Base-by-base conservation (phyloP, 257 asterid genomes). In the Haberlea rhodopensis region DNA sequence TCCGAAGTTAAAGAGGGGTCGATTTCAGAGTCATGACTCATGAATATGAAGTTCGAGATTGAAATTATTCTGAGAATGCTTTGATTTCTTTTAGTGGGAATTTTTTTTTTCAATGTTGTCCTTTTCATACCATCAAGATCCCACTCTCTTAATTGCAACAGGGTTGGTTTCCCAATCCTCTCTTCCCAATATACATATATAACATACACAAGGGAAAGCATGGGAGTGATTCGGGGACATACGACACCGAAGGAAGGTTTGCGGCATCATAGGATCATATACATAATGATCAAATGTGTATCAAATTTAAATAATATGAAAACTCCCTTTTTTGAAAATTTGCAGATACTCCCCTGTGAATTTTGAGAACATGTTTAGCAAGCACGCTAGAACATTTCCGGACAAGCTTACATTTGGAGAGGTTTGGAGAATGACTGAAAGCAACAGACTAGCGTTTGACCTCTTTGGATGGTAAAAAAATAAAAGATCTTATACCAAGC, bases 241-340 rank as follows among this genome's bases (percentile, higher is more conserved):
- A 85, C 6, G 96, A 91, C 66, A 77, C 70, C 0, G 98, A 91
- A 79, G 96, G 95, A 70, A 87, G 98, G 98, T 80, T 77, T 24
- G 70, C 62, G 19, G 4, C 52, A 1, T 46, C 16, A 22, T 9
- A 40, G 1, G 8, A 2, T 24, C 11, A 22, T 34, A 26, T 22
- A 2, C 3, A 3, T 22, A 31, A 15, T 5, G 1, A 21, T n/a
- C 8, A n/a, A n/a, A n/a, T 25, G 5, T 57, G 57, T 48, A n/a
- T 10, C 19, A 51, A 18, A 13, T 5, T 60, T 21, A 21, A n/a
- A 20, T 6, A 34, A 62, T 19, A 1, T 20, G 3, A 5, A 19
- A 2, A 61, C 52, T 18, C 13, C 8, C 5, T 52, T 59, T 27
- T 23, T 18, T 2, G 15, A 21, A 68, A 62, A 4, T 53, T 5